Percentiles rank a stretch among this genome's conserved stretches.
phyloP scores from a whole-genome alignment of 129 eudicot species.

The Saussurea involucrata region DNA sequence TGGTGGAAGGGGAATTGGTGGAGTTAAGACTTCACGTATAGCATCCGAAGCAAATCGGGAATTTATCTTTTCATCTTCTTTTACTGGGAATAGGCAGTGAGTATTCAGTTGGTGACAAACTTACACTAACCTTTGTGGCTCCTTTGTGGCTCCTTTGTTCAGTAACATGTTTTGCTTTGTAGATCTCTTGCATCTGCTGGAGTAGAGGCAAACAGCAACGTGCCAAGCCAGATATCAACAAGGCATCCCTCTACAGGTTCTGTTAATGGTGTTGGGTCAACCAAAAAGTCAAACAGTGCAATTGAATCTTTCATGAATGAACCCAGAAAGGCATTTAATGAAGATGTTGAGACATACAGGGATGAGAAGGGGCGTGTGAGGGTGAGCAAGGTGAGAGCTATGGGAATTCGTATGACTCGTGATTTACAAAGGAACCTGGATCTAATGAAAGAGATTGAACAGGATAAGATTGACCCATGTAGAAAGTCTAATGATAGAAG shows the following conservation, averaged over 20 bases:
- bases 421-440: conserved; percentile 90
- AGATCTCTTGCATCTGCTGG: conserved; percentile 78
- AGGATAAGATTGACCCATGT: conserved; percentile 26
- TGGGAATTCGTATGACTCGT: conserved; percentile 95
- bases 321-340: conserved; percentile 37
- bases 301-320: conserved; percentile 33
- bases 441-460: conserved; percentile 75
- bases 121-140: not conserved
- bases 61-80: conserved; percentile 79
- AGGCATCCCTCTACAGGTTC: conserved; percentile 23
- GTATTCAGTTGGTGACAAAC: conserved; percentile 22
- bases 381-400: conserved; percentile 75
- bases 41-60: conserved; percentile 95
- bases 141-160: not conserved
- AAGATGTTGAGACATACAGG: conserved; percentile 71
- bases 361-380: conserved; percentile 86
- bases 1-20: conserved; percentile 81
- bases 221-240: conserved; percentile 39
- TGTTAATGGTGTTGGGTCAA: conserved; percentile 18
- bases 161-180: conserved; percentile 16
- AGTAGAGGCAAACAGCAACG: conserved; percentile 33
- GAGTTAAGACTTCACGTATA: conserved; percentile 91
- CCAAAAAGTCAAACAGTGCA: conserved; percentile 29
- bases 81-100: conserved; percentile 79
- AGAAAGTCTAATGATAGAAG: conserved; percentile 1